Base-by-base conservation (phyloP, 345 rosid species). In the Excoecaria cochinchinensis region DNA sequence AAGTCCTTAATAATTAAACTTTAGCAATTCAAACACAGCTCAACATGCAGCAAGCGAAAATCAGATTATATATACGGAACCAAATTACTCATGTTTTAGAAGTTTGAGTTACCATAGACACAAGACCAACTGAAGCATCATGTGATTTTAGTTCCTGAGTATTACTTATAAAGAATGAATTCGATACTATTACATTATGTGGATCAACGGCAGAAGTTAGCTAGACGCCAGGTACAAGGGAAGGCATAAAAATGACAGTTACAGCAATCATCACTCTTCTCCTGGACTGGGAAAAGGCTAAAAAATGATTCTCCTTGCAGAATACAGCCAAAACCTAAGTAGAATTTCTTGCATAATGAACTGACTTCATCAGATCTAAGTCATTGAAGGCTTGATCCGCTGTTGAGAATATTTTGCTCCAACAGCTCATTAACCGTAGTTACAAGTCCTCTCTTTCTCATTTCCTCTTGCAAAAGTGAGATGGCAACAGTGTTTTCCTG, bases 361-460 rank as follows among this genome's bases (percentile, higher is more conserved):
- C 57, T 13, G n/a, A 12, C 7, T 55, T 16, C 58, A 55, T 14
- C 58, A 60, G 36, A 60, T 25, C 24, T 3, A 55, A 17, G 22
- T 3, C 48, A 53, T 24, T 7, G 25, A 0, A 65, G 13, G 50
- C 11, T 67, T 44, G 48, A 46, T 19, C 36, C 46, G 17, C 53
- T 46, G 17, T 14, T 16, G 0, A 14, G 22, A 44, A 67, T 6
- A 11, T 63, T 17, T 19, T 44, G 44, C 51, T 44, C 53, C 24
- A 8, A 44, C 19, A 3, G 25, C 66, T 70, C 46, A 42, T 67
- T 16, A 62, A 52, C 63, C 19, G 42, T 13, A 60, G 57, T 60
- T 70, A 42, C 7, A 46, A 82, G 75, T 51, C 87, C 87, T 82
- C 81, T 76, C 55, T 24, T 82, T 50, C 77, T 76, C 87, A 84